These are phyloP conservation scores for Ophidiomyces ophidiicola DNA, from an alignment of 2,329 filamentous ascomycete genomes.

Conservation along the genomic window DNA sequence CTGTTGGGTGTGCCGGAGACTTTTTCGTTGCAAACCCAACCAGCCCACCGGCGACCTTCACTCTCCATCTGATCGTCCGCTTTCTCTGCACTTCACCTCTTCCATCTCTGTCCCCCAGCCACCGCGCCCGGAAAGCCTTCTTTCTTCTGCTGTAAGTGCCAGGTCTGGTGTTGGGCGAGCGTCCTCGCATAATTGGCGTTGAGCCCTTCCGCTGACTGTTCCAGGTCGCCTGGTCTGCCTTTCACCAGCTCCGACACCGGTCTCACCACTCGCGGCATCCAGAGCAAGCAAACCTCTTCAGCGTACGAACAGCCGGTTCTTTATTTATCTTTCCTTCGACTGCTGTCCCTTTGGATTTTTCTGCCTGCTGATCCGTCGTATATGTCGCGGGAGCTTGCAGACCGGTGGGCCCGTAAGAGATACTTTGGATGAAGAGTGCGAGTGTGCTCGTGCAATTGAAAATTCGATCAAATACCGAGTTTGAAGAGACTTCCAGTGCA, in stretches of 20 bases:
- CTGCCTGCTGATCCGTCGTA: slow-evolving; percentile 19
- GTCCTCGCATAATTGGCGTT: background rate
- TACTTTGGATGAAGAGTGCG: slow-evolving; percentile 31
- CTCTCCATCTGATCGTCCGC: background rate
- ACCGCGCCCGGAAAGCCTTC: too few relatives aligned
- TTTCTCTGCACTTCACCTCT: background rate
- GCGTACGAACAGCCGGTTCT: background rate
- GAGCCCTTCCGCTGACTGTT: background rate
- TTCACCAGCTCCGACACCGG: slow-evolving; percentile 1
- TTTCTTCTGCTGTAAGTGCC: too few relatives aligned
- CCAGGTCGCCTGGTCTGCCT: background rate
- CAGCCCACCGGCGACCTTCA: background rate
- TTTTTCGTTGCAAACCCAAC: too few relatives aligned
- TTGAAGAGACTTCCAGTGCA: background rate
- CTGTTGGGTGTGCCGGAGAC: too few relatives aligned
- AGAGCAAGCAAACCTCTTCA: background rate
- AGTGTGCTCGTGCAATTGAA: background rate
- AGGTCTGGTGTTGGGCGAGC: too few relatives aligned
- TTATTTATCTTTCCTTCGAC: background rate
- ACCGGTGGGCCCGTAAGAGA: slow-evolving; percentile 37
- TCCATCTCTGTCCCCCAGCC: too few relatives aligned
- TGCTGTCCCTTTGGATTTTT: slow-evolving; percentile 1
- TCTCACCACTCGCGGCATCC: background rate
- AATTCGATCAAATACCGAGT: background rate
- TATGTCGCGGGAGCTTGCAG: slow-evolving; percentile 45